Conservation (phyloP, 169 alveolate genomes). For the Babesia sp. region DNA sequence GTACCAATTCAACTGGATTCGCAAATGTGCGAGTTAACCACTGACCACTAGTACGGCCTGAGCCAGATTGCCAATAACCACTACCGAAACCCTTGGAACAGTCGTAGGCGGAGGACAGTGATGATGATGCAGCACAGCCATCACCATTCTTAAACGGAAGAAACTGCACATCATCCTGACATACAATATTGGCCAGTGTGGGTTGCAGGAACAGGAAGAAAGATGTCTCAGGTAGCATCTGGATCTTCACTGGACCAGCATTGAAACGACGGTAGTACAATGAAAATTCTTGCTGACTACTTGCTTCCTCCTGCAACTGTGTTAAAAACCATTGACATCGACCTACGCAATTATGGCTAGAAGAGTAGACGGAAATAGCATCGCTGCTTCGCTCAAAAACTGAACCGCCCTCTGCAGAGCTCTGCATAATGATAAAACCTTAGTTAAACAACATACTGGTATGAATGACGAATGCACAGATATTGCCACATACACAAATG, state of each 20-base stretch:
- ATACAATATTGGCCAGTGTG: conserved; percentile 32
- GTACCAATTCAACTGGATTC: conserved; percentile 46
- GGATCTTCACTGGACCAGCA: conserved; percentile 44
- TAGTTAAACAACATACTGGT: not conserved
- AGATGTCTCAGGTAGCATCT: conserved; percentile 49
- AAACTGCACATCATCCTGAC: conserved; percentile 53
- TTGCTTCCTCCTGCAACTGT: conserved; percentile 24
- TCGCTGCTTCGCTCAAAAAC: conserved; percentile 50
- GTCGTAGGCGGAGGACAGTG: conserved; percentile 28
- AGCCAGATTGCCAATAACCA: conserved; percentile 22
- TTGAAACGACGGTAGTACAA: conserved; percentile 32
- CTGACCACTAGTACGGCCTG: conserved; percentile 21
- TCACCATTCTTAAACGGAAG: conserved; percentile 46
- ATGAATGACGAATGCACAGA: conserved; percentile 38
- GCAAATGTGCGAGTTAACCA: conserved; percentile 47
- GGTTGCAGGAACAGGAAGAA: conserved; percentile 56
- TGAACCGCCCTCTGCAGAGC: conserved; percentile 14
- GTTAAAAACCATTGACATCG: not conserved
- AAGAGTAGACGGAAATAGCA: conserved; percentile 37
- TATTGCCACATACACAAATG: conserved; percentile 46
- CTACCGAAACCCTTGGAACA: conserved; percentile 57
- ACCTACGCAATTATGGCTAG: conserved; percentile 57
- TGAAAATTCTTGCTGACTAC: conserved; percentile 37
- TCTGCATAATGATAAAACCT: not conserved
- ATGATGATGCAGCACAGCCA: conserved; percentile 58